Evolutionary conservation across 441 rosid species (phyloP).

Genomic region (Macaranga tanarius): DNA sequence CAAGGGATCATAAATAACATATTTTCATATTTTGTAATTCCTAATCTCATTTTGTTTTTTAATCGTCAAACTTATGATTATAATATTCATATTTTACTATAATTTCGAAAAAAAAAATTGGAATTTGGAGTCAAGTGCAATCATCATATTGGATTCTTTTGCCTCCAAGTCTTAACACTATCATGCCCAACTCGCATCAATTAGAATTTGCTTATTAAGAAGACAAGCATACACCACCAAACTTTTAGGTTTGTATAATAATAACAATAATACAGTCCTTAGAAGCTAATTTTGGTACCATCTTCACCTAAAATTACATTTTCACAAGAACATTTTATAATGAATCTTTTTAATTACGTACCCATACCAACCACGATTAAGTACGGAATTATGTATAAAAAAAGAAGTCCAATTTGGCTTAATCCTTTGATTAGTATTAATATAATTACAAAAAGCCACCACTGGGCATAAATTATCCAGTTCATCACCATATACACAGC

Average conservation of each 20-base stretch:
- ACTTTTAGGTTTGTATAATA: not conserved
- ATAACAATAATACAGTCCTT: not conserved
- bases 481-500: conserved; percentile 11
- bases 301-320: not conserved
- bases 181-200: not conserved
- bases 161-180: not conserved
- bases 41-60: too few relatives aligned
- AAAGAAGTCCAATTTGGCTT: not conserved
- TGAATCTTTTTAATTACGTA: not conserved
- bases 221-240: conserved; percentile 11
- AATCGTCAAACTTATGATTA: too few relatives aligned
- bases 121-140: not conserved
- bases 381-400: conserved; percentile 16
- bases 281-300: conserved; percentile 3
- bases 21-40: too few relatives aligned
- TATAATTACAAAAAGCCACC: not conserved
- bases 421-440: not conserved
- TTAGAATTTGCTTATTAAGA: not conserved
- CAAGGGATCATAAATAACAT: too few relatives aligned
- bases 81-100: too few relatives aligned
- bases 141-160: not conserved
- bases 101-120: too few relatives aligned
- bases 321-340: not conserved
- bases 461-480: conserved; percentile 6
- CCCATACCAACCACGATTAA: conserved; percentile 27